Evolutionary conservation across 2,329 filamentous ascomycete species (phyloP).

Genomic region (Ceratocystis alfenasii): DNA sequence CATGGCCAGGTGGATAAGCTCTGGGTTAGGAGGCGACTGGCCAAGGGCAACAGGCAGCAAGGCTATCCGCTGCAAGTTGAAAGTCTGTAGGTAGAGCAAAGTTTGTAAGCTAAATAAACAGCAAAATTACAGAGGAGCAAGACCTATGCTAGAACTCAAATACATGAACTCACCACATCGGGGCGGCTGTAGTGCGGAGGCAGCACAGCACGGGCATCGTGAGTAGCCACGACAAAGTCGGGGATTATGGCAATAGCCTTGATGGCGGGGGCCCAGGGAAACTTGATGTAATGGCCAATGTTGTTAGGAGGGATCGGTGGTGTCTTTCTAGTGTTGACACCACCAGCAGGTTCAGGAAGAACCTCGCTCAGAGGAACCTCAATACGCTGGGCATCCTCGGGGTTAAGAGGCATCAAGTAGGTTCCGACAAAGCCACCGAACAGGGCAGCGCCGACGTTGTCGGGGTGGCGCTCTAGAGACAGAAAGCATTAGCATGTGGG

Average conservation of each 20-base stretch:
- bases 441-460: conserved; percentile 88
- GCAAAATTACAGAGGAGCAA: too few relatives aligned
- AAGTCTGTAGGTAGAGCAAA: conserved; percentile 43
- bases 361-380: conserved; percentile 95
- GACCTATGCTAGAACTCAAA: neutral
- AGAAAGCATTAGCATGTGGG: conserved; percentile 2
- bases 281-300: conserved; percentile 94
- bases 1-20: conserved; percentile 95
- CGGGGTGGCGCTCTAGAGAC: conserved; percentile 62
- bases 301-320: conserved; percentile 82
- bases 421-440: conserved; percentile 96
- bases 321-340: conserved; percentile 73
- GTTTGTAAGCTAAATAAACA: neutral
- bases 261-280: conserved; percentile 86
- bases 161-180: conserved; percentile 57
- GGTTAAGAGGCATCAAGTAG: conserved; percentile 82
- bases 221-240: conserved; percentile 89
- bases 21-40: conserved; percentile 77
- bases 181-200: conserved; percentile 66
- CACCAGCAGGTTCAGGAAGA: conserved; percentile 77
- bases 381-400: conserved; percentile 76
- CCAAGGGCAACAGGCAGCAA: conserved; percentile 81
- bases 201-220: conserved; percentile 74
- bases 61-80: conserved; percentile 90
- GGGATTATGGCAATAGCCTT: conserved; percentile 96